Conservation (phyloP, 2,329 filamentous ascomycete species). For the Myriosclerotinia curreyana region DNA sequence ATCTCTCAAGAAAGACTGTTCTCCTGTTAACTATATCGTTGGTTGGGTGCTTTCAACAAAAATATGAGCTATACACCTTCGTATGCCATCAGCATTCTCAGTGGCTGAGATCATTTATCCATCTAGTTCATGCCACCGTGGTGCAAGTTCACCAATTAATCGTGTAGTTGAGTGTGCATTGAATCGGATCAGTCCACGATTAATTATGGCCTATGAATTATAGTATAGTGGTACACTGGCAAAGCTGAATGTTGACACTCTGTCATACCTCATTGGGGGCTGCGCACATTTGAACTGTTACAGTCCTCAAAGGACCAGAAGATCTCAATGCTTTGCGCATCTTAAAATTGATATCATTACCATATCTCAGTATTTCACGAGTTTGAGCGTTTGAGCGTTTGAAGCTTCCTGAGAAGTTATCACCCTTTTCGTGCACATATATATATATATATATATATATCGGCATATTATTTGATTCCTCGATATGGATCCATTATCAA, state of each 20-base stretch:
- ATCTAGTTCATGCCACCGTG: not conserved
- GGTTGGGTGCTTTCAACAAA: not conserved
- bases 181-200: not conserved
- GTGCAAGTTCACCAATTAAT: not conserved
- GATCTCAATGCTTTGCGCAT: no score
- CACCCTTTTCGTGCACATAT: not conserved
- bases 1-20: no score
- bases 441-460: not conserved
- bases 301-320: not conserved
- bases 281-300: no score
- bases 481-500: slow-evolving; percentile 18
- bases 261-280: not conserved
- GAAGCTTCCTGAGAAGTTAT: not conserved
- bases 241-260: not conserved
- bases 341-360: not conserved
- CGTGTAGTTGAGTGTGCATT: not conserved
- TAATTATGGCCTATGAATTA: not conserved
- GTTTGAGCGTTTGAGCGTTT: not conserved
- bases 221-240: not conserved
- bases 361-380: not conserved
- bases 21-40: not conserved
- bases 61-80: not conserved
- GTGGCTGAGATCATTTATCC: not conserved
- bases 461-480: not conserved
- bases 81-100: not conserved